These are phyloP conservation scores for Pisolithus microcarpus DNA, from an alignment of 768 basidiomycete genomes.

Conservation along the genomic window DNA sequence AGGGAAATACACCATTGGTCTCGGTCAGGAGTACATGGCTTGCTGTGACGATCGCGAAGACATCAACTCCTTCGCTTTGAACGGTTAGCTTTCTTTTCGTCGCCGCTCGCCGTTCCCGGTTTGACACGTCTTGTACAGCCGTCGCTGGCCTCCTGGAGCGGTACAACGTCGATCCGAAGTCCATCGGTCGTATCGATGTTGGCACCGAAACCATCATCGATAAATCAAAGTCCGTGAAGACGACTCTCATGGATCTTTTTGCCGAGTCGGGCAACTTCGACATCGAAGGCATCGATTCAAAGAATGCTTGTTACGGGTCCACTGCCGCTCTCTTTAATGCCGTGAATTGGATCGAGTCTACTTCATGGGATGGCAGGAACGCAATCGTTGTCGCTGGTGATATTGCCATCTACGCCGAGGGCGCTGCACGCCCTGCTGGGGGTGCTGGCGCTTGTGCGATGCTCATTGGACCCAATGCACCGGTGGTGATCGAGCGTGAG, in stretches of 20 bases:
- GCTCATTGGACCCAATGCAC: slow-evolving; percentile 94
- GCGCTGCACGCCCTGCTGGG: slow-evolving; percentile 89
- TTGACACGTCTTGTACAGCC: slow-evolving; percentile 37
- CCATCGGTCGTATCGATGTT: slow-evolving; percentile 95
- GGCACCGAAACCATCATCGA: slow-evolving; percentile 99
- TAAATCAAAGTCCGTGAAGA: slow-evolving; percentile 99
- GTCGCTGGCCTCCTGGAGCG: slow-evolving; percentile 87
- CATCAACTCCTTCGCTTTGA: slow-evolving; percentile 96
- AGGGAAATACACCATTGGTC: slow-evolving; percentile 98
- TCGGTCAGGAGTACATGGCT: slow-evolving; percentile 97
- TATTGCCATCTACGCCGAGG: slow-evolving; percentile 97
- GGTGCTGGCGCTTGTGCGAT: slow-evolving; percentile 95
- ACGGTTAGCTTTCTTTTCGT: slow-evolving; percentile 47
- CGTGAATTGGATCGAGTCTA: slow-evolving; percentile 95
- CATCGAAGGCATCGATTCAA: slow-evolving; percentile 98
- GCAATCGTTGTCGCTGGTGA: slow-evolving; percentile 96
- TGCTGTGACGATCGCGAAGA: slow-evolving; percentile 98
- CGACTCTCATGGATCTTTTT: slow-evolving; percentile 97
- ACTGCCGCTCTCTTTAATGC: slow-evolving; percentile 99
- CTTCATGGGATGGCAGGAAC: slow-evolving; percentile 95
- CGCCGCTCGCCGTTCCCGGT: not conserved
- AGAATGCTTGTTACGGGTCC: slow-evolving; percentile 98
- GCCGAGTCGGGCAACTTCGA: slow-evolving; percentile 88
- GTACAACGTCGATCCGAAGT: slow-evolving; percentile 92
- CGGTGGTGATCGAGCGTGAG: slow-evolving; percentile 91